These are phyloP conservation scores for Fusarium sp. DNA, from an alignment of 2,329 filamentous ascomycete genomes.

Conservation along the genomic window DNA sequence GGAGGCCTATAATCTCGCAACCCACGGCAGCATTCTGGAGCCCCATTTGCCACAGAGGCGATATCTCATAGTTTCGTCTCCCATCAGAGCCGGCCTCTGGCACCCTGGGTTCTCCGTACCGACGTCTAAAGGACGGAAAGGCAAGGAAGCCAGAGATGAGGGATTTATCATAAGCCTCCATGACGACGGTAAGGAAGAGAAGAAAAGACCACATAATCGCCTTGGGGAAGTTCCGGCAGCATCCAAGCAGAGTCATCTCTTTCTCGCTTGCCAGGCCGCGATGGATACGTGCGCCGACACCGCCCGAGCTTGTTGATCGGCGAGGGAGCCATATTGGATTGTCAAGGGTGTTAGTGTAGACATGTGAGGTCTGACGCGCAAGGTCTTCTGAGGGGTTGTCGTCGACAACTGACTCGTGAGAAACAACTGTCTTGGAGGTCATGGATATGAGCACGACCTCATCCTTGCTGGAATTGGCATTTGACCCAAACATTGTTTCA, in stretches of 20 bases:
- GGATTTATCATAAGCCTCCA: slow-evolving; percentile 24
- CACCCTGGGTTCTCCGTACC: slow-evolving; percentile 38
- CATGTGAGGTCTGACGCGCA: neutral
- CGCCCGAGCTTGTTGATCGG: slow-evolving; percentile 4
- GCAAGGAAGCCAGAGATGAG: slow-evolving; percentile 8
- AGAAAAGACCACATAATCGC: slow-evolving; percentile 23
- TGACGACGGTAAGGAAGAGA: slow-evolving; percentile 24
- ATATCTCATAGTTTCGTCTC: slow-evolving; percentile 11
- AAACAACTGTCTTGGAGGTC: neutral
- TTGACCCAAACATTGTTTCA: neutral
- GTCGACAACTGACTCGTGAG: neutral
- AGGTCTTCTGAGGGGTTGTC: neutral
- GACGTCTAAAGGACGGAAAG: neutral
- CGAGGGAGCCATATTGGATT: slow-evolving; percentile 6
- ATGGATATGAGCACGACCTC: neutral
- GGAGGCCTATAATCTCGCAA: slow-evolving; percentile 47
- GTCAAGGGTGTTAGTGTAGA: neutral
- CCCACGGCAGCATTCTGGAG: neutral
- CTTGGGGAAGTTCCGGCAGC: slow-evolving; percentile 18
- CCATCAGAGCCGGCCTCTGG: neutral
- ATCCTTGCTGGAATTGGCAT: neutral
- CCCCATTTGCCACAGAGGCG: neutral
- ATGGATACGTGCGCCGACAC: neutral
- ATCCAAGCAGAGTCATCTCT: slow-evolving; percentile 13
- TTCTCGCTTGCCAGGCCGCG: slow-evolving; percentile 11